Base-by-base conservation (phyloP, 805 yeast genomes). In the Sugiyamaella smithiae region DNA sequence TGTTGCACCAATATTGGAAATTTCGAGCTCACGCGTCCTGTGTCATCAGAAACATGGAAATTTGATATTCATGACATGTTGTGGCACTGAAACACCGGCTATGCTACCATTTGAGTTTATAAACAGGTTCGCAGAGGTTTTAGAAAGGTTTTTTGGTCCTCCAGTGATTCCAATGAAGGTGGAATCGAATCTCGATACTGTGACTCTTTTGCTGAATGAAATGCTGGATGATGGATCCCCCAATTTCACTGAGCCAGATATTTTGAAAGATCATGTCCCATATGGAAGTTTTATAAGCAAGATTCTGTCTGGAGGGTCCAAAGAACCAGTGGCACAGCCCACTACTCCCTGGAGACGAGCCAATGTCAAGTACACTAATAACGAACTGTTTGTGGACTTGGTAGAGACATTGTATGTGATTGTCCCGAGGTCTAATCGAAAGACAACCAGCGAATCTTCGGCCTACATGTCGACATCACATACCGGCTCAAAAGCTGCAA, bases 341-440 rank as follows among this genome's bases (percentile, higher is more conserved):
- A 47, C 48, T 17, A 50, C 57, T 6, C 49, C 57, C 7, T 91
- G 98, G 98, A 76, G 98, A 58, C 72, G 78, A 41, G 62, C 82
- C 3, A 77, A 80, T 54, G 84, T 85, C n/a, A 77, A 75, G 55
- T 81, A 87, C 63, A 75, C 87, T 2, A 82, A 82, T 55, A 88
- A 91, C 65, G 98, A 91, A 66, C 73, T 91, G 66, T 88, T 82
- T 63, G 84, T 91, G 6, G 98, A 93, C 66, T 63, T 93, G 4
- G 72, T 74, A 2, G 99, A 91, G 64, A 69, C 74, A 0, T 64
- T 86, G 19, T 76, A 75, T 53, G 75, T 84, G 31, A 73, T 84
- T 0, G 64, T 82, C 19, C 70, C 73, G 20, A 67, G 77, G 6
- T 28, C 43, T 20, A 31, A 16, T 16, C 35, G 29, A 23, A 33